Evolutionary conservation across 2,329 filamentous ascomycete species (phyloP).

Genomic region (Neodidymelliopsis sp.): DNA sequence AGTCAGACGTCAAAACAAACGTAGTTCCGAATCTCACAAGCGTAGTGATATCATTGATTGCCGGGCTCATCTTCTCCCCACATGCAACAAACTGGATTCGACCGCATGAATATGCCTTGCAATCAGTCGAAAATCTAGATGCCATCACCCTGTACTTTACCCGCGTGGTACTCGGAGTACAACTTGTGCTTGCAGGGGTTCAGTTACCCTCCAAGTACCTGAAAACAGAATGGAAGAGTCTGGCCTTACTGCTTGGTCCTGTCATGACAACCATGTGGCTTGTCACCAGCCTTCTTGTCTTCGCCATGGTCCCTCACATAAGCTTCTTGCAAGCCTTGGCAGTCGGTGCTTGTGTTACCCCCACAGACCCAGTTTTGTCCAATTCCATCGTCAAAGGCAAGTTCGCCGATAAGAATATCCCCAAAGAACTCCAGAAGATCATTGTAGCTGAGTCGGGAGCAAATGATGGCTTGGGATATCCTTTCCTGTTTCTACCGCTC

Average conservation of each 20-base stretch:
- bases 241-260: slow-evolving; percentile 78
- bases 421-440: slow-evolving; percentile 77
- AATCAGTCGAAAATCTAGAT: slow-evolving; percentile 66
- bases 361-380: slow-evolving; percentile 86
- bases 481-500: slow-evolving; percentile 83
- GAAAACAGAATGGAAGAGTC: slow-evolving; percentile 76
- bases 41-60: slow-evolving; percentile 81
- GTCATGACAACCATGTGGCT: slow-evolving; percentile 91
- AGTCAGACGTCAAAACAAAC: slow-evolving; percentile 52
- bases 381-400: slow-evolving; percentile 93
- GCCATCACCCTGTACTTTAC: slow-evolving; percentile 83
- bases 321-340: slow-evolving; percentile 80
- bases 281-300: slow-evolving; percentile 78
- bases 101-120: slow-evolving; percentile 74
- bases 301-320: slow-evolving; percentile 75
- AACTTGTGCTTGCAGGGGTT: slow-evolving; percentile 86
- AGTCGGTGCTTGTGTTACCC: slow-evolving; percentile 86
- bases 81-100: slow-evolving; percentile 77
- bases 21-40: background rate
- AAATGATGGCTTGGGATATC: slow-evolving; percentile 89
- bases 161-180: slow-evolving; percentile 85
- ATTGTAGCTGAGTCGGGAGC: slow-evolving; percentile 76
- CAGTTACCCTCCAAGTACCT: slow-evolving; percentile 87
- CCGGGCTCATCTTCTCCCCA: slow-evolving; percentile 80
- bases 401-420: slow-evolving; percentile 90